These are phyloP conservation scores for Trametes meyenii DNA, from an alignment of 768 basidiomycete species.

Conservation along the genomic window DNA sequence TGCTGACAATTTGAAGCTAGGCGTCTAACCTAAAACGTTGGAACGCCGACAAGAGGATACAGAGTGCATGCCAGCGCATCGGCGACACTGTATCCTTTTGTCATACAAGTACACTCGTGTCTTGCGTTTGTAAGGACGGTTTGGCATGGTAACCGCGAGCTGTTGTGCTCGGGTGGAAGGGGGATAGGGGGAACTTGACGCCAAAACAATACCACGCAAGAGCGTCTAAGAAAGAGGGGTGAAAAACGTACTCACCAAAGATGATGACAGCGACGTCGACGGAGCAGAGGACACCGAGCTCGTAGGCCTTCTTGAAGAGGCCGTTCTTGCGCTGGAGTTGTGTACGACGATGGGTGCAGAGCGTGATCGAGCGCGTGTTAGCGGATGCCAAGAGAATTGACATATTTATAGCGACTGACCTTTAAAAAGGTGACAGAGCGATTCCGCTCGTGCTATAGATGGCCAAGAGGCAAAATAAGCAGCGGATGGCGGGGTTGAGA, in stretches of 20 bases:
- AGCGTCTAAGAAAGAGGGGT: slow-evolving; percentile 15
- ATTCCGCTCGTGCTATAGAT: slow-evolving; percentile 85
- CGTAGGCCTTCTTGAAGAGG: slow-evolving; percentile 90
- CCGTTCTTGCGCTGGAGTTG: slow-evolving; percentile 77
- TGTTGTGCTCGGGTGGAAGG: neutral
- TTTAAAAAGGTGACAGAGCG: slow-evolving; percentile 91
- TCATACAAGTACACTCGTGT: too few species aligned
- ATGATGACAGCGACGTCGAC: slow-evolving; percentile 90
- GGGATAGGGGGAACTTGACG: neutral
- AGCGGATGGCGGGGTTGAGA: slow-evolving; percentile 25
- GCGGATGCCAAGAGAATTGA: slow-evolving; percentile 56
- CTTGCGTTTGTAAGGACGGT: too few species aligned
- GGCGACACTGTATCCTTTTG: too few species aligned
- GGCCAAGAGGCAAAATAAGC: slow-evolving; percentile 35
- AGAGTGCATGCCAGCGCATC: too few species aligned
- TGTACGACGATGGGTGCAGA: slow-evolving; percentile 19
- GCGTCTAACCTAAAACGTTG: too few species aligned
- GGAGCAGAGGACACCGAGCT: slow-evolving; percentile 87
- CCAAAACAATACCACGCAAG: slow-evolving; percentile 4
- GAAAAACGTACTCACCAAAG: slow-evolving; percentile 56
- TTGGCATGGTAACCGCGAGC: neutral
- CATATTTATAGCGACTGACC: slow-evolving; percentile 50
- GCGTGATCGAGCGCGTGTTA: slow-evolving; percentile 39
- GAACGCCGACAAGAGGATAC: too few species aligned
- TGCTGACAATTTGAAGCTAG: too few species aligned